A percentile compares a stretch with the other conserved stretches of the same genome.
Conservation (phyloP, 352 stramenopile genomes). For the Blastocystis sp. region DNA sequence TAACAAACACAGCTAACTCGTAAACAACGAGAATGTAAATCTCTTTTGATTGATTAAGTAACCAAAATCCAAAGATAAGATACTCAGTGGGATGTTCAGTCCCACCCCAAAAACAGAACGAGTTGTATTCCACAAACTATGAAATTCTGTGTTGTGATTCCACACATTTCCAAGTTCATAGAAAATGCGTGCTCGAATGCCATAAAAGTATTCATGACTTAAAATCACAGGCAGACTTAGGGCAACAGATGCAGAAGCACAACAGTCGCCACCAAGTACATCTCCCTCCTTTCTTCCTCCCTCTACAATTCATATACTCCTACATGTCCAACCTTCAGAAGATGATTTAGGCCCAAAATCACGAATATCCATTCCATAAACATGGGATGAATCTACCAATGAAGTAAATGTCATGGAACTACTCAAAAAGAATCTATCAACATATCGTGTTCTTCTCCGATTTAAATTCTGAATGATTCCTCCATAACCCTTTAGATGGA, state of each 20-base stretch:
- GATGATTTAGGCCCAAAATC: conserved; percentile 18
- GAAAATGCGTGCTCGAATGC: conserved; percentile 13
- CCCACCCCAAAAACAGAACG: not conserved
- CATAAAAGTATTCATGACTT: conserved; percentile 14
- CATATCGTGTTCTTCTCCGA: not conserved
- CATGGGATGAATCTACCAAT: not conserved
- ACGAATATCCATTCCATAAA: not conserved
- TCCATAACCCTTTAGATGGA: not conserved
- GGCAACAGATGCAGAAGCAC: not conserved
- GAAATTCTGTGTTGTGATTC: not conserved
- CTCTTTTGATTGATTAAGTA: conserved; percentile 55
- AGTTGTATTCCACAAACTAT: not conserved
- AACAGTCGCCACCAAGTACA: conserved; percentile 37
- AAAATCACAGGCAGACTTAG: not conserved
- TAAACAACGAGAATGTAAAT: conserved; percentile 46
- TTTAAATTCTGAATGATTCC: not conserved
- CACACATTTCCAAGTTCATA: conserved; percentile 59
- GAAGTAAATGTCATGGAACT: too few species aligned
- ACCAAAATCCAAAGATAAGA: not conserved
- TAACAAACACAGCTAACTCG: conserved; percentile 17
- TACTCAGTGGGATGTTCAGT: not conserved
- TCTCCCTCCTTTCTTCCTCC: conserved; percentile 50
- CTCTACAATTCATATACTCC: not conserved
- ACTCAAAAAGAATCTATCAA: conserved; percentile 51
- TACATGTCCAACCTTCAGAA: not conserved